Evolutionary conservation across 169 alveolate species (phyloP).

Genomic region (Fabrea salina): DNA sequence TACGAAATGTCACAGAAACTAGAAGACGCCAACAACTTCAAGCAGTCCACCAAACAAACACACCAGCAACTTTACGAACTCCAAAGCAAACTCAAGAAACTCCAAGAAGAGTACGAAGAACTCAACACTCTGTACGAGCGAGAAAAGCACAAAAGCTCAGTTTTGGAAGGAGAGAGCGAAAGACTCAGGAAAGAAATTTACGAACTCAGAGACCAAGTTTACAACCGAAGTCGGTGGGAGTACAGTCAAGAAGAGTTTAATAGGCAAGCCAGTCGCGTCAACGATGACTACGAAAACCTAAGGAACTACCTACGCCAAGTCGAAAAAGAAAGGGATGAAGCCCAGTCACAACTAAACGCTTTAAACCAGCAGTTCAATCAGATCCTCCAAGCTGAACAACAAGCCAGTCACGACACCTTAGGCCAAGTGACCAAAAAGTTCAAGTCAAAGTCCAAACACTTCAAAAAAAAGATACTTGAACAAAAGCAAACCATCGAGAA

Average conservation of each 20-base stretch:
- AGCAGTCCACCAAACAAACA: background rate
- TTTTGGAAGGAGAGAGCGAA: background rate
- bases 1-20: background rate
- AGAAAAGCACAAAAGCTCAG: background rate
- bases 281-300: background rate
- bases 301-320: background rate
- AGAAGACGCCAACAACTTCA: background rate
- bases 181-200: background rate
- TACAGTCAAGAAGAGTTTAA: background rate
- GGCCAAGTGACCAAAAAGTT: background rate
- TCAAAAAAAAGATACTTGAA: background rate
- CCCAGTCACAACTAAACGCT: constrained; percentile 2
- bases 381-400: constrained; percentile 15
- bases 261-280: background rate
- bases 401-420: constrained; percentile 22
- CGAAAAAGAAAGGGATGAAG: background rate
- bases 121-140: background rate
- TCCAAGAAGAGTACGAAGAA: background rate
- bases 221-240: background rate
- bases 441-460: background rate
- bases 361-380: background rate
- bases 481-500: background rate
- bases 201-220: background rate
- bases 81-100: background rate
- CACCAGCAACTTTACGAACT: background rate